Base-by-base conservation (phyloP, 1,284 basidiomycete species). In the Gomphus bonarii region DNA sequence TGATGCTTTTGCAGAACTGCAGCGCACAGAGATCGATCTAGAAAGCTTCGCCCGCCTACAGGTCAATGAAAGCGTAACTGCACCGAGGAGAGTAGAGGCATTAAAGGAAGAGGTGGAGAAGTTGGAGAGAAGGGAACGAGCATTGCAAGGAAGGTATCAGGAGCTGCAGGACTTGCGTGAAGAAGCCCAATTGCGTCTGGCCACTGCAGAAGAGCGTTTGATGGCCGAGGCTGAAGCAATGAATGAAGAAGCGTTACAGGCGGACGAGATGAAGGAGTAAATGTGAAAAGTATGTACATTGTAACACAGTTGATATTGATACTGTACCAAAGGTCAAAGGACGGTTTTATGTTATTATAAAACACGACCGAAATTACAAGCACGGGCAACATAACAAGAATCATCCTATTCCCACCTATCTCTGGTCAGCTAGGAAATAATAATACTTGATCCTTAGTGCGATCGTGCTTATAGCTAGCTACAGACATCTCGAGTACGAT, bases 61-160 rank as follows among this genome's bases (percentile, higher is more conserved):
- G 43, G 71, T 73, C 43, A 83, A 85, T 63, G 95, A 97, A 72
- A 70, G 73, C 40, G 85, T 78, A 1, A 82, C 82, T 53, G 90
- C 85, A 11, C 90, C 91, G 14, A 79, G 81, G 50, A 74, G 94
- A 49, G 74, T 93, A 48, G 82, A 83, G 50, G 73, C 76, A 25
- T 76, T 95, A 63, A 82, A 84, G 67, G 88, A 90, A 64, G 94
- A 97, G 67, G 93, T 97, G 14, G 85, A 86, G 46, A 74, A 72
- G 61, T 74, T 97, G 49, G 86, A 91, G 68, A 73, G 76, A 60
- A 75, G 88, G 61, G 93, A 97, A 71, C 73, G 77, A 55, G 72
- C 81, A 62, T 71, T 95, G 63, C 94, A 97, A 69, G 78, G 78
- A 61, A 74, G 83, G 58, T 95, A 95, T 70, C 82, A 81, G n/a